Conservation (phyloP, 768 basidiomycete species). For the Xerocomellus dryophilus region DNA sequence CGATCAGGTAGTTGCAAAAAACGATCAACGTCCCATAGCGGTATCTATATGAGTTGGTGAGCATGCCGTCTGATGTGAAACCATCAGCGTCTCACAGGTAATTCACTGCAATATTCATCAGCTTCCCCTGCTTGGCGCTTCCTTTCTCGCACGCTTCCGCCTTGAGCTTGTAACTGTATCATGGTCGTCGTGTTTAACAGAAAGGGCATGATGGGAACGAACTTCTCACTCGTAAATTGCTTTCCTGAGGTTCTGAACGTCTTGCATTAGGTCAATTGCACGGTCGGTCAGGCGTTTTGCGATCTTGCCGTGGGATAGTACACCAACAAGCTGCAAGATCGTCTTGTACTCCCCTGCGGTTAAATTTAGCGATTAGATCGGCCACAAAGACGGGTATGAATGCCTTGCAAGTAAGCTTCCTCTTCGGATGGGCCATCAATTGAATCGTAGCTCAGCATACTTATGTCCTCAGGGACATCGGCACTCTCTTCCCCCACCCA, state of each 20-base stretch:
- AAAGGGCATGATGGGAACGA: not conserved
- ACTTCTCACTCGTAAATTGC: constrained; percentile 86
- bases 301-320: constrained; percentile 86
- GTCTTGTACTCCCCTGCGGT: constrained; percentile 92
- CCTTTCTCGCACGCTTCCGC: constrained; percentile 79
- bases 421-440: constrained; percentile 86
- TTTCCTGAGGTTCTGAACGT: constrained; percentile 94
- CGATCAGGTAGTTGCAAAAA: constrained; percentile 92
- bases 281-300: constrained; percentile 89
- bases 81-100: constrained; percentile 60
- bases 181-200: constrained; percentile 5
- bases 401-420: constrained; percentile 84
- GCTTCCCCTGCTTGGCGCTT: constrained; percentile 69
- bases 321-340: constrained; percentile 89
- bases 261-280: constrained; percentile 90
- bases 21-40: constrained; percentile 91
- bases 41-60: constrained; percentile 45
- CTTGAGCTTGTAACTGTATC: constrained; percentile 82
- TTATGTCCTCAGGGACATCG: constrained; percentile 35
- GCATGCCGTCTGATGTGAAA: not conserved
- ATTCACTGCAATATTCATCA: constrained; percentile 78
- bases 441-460: constrained; percentile 52
- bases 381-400: not conserved
- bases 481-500: constrained; percentile 50
- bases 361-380: not conserved